These are phyloP conservation scores for Pseudogymnoascus sp. DNA, from an alignment of 2,329 filamentous ascomycete genomes.

Conservation along the genomic window DNA sequence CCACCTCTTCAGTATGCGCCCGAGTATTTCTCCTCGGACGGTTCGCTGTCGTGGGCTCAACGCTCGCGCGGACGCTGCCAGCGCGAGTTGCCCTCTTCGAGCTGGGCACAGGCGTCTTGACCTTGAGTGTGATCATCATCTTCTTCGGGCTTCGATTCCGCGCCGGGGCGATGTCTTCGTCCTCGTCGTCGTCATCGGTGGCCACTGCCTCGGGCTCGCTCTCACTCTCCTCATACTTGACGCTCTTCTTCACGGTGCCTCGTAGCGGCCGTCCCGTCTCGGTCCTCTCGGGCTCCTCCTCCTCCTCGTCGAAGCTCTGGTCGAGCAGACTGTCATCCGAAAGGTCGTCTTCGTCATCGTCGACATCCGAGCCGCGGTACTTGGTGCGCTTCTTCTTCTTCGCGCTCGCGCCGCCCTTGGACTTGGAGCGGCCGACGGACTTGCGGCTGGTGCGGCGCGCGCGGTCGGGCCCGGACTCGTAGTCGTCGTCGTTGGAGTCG, in stretches of 20 bases:
- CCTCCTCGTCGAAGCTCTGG: conserved; percentile 39
- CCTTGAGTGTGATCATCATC: conserved; percentile 25
- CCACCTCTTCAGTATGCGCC: conserved; percentile 39
- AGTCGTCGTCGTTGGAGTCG: conserved; percentile 58
- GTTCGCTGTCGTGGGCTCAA: conserved; percentile 20
- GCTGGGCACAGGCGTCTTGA: conserved; percentile 16
- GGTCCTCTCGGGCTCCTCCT: conserved; percentile 32
- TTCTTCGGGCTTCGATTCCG: not conserved
- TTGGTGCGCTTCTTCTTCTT: conserved; percentile 32
- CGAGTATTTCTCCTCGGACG: conserved; percentile 22
- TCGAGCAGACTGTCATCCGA: conserved; percentile 43
- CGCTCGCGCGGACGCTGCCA: conserved; percentile 22
- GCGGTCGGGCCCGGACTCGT: conserved; percentile 45
- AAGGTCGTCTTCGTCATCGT: conserved; percentile 44
- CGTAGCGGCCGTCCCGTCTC: conserved; percentile 42
- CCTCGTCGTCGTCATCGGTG: conserved; percentile 8
- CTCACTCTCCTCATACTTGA: conserved; percentile 42
- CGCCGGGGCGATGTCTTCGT: conserved; percentile 11
- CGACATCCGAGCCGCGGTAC: conserved; percentile 55
- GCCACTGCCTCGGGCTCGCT: conserved; percentile 28
- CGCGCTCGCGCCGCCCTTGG: conserved; percentile 25
- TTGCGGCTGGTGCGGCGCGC: conserved; percentile 38
- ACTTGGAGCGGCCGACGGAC: conserved; percentile 25
- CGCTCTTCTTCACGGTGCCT: conserved; percentile 37
- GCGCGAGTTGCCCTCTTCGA: conserved; percentile 21